Conservation (phyloP, 208 protist genomes). For the Wallacemonas sp. region DNA sequence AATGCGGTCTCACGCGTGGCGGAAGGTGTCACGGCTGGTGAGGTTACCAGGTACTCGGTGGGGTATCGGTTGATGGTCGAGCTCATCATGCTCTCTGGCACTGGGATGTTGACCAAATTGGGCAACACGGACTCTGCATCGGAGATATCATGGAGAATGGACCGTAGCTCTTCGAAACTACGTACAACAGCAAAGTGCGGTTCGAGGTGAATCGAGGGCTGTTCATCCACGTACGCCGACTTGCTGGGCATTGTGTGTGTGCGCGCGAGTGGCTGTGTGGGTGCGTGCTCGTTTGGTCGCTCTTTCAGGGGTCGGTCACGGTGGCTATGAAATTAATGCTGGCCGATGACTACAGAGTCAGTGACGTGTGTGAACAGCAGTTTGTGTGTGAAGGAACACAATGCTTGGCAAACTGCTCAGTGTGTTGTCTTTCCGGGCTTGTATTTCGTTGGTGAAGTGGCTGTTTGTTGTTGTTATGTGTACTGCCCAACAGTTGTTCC, state of each 20-base stretch:
- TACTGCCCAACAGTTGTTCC: too few relatives aligned
- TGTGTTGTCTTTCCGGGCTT: too few relatives aligned
- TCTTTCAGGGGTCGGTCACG: too few relatives aligned
- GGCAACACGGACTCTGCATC: not conserved
- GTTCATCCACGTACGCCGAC: not conserved
- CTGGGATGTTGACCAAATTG: not conserved
- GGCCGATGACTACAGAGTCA: too few relatives aligned
- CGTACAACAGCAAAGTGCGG: slow-evolving; percentile 25
- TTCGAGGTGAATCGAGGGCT: slow-evolving; percentile 12
- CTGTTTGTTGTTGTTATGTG: too few relatives aligned
- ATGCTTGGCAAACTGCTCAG: too few relatives aligned
- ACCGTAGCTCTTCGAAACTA: slow-evolving; percentile 17
- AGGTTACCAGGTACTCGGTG: not conserved
- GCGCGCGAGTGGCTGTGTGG: too few relatives aligned
- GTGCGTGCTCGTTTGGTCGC: too few relatives aligned
- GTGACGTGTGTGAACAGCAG: too few relatives aligned
- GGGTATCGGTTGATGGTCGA: not conserved
- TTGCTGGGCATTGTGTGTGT: not conserved
- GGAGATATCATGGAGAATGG: slow-evolving; percentile 1
- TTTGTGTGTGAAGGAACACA: too few relatives aligned
- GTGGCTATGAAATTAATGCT: too few relatives aligned
- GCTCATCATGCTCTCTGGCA: not conserved
- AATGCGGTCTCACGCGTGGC: not conserved
- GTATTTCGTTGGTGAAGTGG: too few relatives aligned
- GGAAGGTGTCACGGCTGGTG: not conserved